These are phyloP conservation scores for Saposhnikovia divaricata DNA, from an alignment of 129 eudicot genomes.

Conservation along the genomic window DNA sequence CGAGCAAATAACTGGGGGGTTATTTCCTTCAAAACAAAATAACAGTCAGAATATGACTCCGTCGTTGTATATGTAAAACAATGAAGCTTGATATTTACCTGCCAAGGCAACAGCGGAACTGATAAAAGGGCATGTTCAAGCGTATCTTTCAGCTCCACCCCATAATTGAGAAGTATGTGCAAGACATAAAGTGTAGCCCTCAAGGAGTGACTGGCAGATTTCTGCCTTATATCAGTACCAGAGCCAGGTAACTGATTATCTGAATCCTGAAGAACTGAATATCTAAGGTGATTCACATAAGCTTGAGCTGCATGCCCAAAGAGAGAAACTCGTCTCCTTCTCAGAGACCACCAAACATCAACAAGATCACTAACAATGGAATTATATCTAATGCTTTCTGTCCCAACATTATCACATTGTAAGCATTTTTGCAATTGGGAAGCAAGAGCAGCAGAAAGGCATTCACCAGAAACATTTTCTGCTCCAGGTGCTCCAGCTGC, in stretches of 20 bases:
- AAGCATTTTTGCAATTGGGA: conserved; percentile 70
- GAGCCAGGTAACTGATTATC: conserved; percentile 34
- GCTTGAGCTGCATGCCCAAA: conserved; percentile 94
- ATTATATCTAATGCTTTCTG: conserved; percentile 25
- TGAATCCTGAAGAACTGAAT: conserved; percentile 52
- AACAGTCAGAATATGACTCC: conserved; percentile 18
- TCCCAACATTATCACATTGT: conserved; percentile 28
- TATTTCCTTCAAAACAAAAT: conserved; percentile 61
- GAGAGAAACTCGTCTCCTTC: conserved; percentile 79
- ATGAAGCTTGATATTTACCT: conserved; percentile 36
- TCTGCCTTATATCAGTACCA: conserved; percentile 37
- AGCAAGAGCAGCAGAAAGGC: conserved; percentile 54
- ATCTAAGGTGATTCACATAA: conserved; percentile 65
- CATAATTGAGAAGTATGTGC: conserved; percentile 86
- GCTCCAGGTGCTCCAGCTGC: conserved; percentile 77
- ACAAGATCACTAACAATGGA: conserved; percentile 38
- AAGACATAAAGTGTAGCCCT: conserved; percentile 78
- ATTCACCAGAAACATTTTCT: conserved; percentile 45
- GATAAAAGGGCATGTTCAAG: conserved; percentile 78
- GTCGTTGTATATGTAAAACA: conserved; percentile 4
- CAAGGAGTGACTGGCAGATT: conserved; percentile 52
- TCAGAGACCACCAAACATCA: conserved; percentile 86
- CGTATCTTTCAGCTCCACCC: conserved; percentile 74
- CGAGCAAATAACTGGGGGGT: conserved; percentile 95
- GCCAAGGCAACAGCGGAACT: conserved; percentile 97